These are phyloP conservation scores for Trametes hirsuta DNA, from an alignment of 1,284 basidiomycete species.

Conservation along the genomic window DNA sequence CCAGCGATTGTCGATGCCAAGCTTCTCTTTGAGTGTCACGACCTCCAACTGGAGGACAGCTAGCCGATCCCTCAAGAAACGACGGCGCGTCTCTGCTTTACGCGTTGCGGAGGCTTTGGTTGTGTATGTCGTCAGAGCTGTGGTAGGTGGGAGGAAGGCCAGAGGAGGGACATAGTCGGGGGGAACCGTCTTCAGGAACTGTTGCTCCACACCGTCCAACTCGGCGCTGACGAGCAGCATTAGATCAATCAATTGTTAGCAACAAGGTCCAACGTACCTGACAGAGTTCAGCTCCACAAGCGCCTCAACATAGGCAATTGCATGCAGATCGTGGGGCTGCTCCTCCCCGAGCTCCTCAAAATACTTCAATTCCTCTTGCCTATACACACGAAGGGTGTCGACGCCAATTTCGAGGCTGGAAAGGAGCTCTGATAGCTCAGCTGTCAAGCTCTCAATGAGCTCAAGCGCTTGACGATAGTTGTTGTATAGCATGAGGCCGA, in stretches of 20 bases:
- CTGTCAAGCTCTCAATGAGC: slow-evolving; percentile 23
- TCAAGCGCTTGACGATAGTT: slow-evolving; percentile 32
- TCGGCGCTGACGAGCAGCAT: not conserved
- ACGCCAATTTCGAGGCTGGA: not conserved
- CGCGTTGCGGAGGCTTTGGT: slow-evolving; percentile 10
- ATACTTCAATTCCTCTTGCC: slow-evolving; percentile 3
- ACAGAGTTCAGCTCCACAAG: slow-evolving; percentile 8
- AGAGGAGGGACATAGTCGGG: not conserved
- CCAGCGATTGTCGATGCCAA: slow-evolving; percentile 29
- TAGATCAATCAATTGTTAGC: not conserved
- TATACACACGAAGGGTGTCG: not conserved
- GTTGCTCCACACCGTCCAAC: not conserved
- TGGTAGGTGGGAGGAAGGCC: not conserved
- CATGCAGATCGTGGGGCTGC: slow-evolving; percentile 18
- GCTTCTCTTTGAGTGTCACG: slow-evolving; percentile 23
- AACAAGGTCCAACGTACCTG: not conserved
- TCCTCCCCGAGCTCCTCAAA: slow-evolving; percentile 25
- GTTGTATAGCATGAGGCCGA: slow-evolving; percentile 29
- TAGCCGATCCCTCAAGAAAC: not conserved
- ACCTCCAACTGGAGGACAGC: slow-evolving; percentile 12
- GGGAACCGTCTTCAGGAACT: not conserved
- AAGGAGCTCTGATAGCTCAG: slow-evolving; percentile 12
- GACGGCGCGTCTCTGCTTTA: slow-evolving; percentile 12
- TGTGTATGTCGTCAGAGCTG: not conserved
- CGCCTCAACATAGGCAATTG: slow-evolving; percentile 25